Evolutionary conservation across 306 rosid species (phyloP).

Genomic region (Quercus aquifolioides): DNA sequence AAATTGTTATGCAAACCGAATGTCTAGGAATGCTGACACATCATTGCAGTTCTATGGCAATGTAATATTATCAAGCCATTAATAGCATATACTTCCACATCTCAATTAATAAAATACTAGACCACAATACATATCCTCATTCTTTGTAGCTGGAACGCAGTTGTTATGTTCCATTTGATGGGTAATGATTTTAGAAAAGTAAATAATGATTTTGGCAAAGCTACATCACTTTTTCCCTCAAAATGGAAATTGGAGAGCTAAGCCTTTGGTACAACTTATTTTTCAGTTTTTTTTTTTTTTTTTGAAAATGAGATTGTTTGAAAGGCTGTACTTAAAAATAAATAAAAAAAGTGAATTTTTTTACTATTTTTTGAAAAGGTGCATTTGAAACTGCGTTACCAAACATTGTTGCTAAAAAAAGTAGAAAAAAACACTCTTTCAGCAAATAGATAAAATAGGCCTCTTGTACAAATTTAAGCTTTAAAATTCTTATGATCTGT

Average conservation of each 20-base stretch:
- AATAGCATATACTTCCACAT: not conserved
- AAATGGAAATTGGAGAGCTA: not conserved
- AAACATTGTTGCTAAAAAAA: too few species aligned
- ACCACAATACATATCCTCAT: not conserved
- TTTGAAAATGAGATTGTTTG: too few species aligned
- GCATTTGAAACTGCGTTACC: too few species aligned
- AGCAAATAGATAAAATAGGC: not conserved
- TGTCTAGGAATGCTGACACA: not conserved
- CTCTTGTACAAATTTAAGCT: not conserved
- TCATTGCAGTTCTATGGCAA: not conserved
- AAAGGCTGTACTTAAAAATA: too few species aligned
- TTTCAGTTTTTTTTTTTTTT: too few species aligned
- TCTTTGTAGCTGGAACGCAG: not conserved
- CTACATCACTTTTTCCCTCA: not conserved
- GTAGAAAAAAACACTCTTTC: not conserved
- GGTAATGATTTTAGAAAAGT: not conserved
- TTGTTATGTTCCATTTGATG: not conserved
- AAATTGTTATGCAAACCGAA: constrained; percentile 1
- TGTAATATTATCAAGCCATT: not conserved
- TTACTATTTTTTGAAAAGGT: too few species aligned
- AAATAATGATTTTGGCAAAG: not conserved
- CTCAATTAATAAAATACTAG: not conserved
- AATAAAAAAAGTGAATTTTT: too few species aligned
- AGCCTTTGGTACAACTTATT: too few species aligned
- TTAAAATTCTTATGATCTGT: not conserved